A percentile compares a stretch with the other conserved stretches of the same genome.
Conservation (phyloP, 148 eudicot genomes). For the Dianthus caryophyllus region DNA sequence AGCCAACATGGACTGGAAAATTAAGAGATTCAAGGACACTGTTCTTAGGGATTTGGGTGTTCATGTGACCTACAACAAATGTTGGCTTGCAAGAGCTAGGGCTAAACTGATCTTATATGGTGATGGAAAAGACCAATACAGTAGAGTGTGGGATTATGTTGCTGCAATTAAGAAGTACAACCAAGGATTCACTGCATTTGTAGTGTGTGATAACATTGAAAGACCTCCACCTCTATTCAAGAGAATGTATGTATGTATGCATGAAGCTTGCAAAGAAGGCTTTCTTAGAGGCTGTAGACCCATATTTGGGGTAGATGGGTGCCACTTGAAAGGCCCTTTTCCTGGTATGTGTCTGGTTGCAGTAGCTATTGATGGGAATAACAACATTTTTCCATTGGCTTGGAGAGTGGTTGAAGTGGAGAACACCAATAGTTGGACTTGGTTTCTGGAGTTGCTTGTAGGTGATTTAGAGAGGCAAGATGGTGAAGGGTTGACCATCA, state of each 20-base stretch:
- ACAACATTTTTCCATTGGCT: too few relatives aligned
- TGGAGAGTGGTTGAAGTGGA: too few relatives aligned
- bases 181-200: background rate
- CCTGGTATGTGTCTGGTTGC: constrained; percentile 1
- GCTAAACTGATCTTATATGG: too few relatives aligned
- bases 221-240: background rate
- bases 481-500: too few relatives aligned
- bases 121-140: too few relatives aligned
- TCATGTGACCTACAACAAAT: background rate
- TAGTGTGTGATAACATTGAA: background rate
- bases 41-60: background rate
- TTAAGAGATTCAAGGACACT: background rate
- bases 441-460: too few relatives aligned
- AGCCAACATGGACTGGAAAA: background rate
- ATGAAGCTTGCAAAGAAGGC: background rate
- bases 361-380: too few relatives aligned
- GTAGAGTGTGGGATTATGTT: background rate
- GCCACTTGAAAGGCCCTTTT: background rate
- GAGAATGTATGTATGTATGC: background rate
- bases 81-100: too few relatives aligned
- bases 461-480: too few relatives aligned
- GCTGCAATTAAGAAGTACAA: background rate
- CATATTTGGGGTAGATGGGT: background rate
- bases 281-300: background rate
- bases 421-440: too few relatives aligned